A percentile compares a stretch with the other conserved stretches of the same genome.
Conservation (phyloP, 2,329 filamentous ascomycete species). For the Elsinoe arachidis region DNA sequence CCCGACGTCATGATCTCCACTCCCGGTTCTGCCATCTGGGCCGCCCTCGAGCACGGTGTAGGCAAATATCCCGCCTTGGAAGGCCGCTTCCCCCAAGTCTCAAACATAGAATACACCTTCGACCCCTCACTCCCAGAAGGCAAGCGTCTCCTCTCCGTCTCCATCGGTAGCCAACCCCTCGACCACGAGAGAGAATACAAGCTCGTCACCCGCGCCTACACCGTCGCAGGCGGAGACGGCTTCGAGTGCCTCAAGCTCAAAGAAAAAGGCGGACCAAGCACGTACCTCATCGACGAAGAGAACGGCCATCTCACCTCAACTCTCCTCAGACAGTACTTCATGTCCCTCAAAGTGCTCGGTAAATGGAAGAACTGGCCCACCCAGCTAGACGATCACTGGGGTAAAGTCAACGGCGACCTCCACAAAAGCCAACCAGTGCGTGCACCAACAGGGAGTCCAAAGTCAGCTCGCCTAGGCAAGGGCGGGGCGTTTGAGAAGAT, state of each 20-base stretch:
- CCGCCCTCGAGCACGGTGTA: constrained; percentile 78
- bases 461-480: not conserved
- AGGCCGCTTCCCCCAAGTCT: constrained; percentile 76
- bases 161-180: constrained; percentile 53
- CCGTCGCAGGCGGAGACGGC: constrained; percentile 81
- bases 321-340: constrained; percentile 83
- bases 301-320: constrained; percentile 79
- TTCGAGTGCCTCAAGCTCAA: constrained; percentile 67
- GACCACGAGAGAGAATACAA: constrained; percentile 58
- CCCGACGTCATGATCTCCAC: constrained; percentile 71
- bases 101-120: constrained; percentile 68
- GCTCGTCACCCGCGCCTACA: constrained; percentile 76
- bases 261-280: constrained; percentile 64
- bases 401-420: constrained; percentile 53
- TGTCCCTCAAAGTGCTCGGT: constrained; percentile 72
- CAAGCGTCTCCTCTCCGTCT: constrained; percentile 54
- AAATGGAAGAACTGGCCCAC: constrained; percentile 66
- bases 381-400: constrained; percentile 57
- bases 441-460: constrained; percentile 18
- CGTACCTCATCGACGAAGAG: constrained; percentile 76
- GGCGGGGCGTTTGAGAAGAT: not conserved
- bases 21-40: constrained; percentile 61
- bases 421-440: constrained; percentile 40
- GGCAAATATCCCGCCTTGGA: constrained; percentile 74
- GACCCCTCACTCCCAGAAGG: constrained; percentile 54